A percentile compares a stretch with the other conserved stretches of the same genome.
These are phyloP conservation scores for Vitis hybrid DNA, from an alignment of 177 flowering plant genomes.

Conservation along the genomic window DNA sequence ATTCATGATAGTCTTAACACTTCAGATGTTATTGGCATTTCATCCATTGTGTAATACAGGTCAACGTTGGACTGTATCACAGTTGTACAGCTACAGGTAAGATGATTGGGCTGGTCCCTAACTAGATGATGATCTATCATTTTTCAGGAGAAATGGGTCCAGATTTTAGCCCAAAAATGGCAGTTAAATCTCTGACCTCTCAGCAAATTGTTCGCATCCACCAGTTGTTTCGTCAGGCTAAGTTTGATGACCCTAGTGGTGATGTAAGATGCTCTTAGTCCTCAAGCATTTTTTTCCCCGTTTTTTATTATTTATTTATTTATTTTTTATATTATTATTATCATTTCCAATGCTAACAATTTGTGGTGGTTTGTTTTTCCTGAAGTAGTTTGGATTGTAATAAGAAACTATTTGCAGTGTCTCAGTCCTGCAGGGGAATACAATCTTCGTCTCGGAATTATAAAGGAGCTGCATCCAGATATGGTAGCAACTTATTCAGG, in stretches of 20 bases:
- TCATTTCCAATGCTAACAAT: neutral
- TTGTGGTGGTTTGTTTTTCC: neutral
- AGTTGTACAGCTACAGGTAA: neutral
- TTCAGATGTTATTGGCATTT: too few species aligned
- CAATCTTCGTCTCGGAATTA: slow-evolving; percentile 94
- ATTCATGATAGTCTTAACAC: too few species aligned
- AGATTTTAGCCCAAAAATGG: slow-evolving; percentile 80
- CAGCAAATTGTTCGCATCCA: slow-evolving; percentile 97
- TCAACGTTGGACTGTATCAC: neutral
- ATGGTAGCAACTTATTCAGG: slow-evolving; percentile 98
- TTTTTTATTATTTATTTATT: neutral
- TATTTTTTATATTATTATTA: too few species aligned
- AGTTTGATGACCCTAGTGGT: slow-evolving; percentile 98
- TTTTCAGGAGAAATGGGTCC: slow-evolving; percentile 96
- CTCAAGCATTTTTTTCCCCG: neutral
- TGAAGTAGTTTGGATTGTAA: neutral
- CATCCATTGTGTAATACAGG: too few species aligned
- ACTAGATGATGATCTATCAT: slow-evolving; percentile 7
- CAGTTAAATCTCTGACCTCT: slow-evolving; percentile 83
- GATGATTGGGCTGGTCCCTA: neutral
- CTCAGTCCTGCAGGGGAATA: slow-evolving; percentile 99
- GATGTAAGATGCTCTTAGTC: slow-evolving; percentile 52
- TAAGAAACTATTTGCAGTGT: slow-evolving; percentile 53
- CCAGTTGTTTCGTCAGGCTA: slow-evolving; percentile 98
- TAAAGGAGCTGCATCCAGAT: slow-evolving; percentile 97